These are phyloP conservation scores for Hypoxylon lenormandii DNA, from an alignment of 495 filamentous ascomycete genomes.

Conservation along the genomic window DNA sequence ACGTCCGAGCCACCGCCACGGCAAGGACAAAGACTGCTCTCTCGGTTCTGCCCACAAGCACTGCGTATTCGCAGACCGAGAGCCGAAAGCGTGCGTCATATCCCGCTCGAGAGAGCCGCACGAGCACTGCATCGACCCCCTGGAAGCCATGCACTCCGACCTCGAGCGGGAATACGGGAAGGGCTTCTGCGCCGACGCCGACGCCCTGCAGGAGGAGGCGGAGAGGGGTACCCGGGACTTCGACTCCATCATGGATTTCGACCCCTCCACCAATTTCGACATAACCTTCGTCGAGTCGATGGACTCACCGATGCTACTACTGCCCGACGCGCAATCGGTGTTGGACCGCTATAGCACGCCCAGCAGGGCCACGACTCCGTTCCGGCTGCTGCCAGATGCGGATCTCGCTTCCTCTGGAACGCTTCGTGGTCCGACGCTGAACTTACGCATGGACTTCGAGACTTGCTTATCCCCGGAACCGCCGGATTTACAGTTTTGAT, in stretches of 20 bases:
- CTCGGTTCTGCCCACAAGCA: conserved; percentile 41
- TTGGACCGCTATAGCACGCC: no score
- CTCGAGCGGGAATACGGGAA: not conserved
- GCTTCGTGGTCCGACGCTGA: not conserved
- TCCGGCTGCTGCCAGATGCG: not conserved
- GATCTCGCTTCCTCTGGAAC: not conserved
- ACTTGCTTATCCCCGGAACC: conserved; percentile 10
- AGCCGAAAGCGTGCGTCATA: conserved; percentile 31
- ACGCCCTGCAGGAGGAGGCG: not conserved
- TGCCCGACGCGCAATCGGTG: not conserved
- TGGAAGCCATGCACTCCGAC: not conserved
- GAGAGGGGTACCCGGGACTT: not conserved
- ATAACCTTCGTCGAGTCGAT: not conserved
- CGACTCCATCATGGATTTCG: conserved; percentile 1
- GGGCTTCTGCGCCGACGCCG: not conserved
- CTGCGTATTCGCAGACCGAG: conserved; percentile 42
- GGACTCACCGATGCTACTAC: not conserved
- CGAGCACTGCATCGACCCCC: conserved; percentile 25
- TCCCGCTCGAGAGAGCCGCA: conserved; percentile 23
- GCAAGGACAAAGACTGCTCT: conserved; percentile 35
- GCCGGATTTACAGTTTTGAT: conserved; percentile 10
- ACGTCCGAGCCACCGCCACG: conserved; percentile 31
- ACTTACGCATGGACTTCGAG: not conserved
- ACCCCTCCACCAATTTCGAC: no score
- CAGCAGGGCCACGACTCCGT: not conserved